Percentiles rank a stretch among this genome's conserved stretches.
Conservation (phyloP, 2,329 filamentous ascomycete species). For the Aspergillus sp. region DNA sequence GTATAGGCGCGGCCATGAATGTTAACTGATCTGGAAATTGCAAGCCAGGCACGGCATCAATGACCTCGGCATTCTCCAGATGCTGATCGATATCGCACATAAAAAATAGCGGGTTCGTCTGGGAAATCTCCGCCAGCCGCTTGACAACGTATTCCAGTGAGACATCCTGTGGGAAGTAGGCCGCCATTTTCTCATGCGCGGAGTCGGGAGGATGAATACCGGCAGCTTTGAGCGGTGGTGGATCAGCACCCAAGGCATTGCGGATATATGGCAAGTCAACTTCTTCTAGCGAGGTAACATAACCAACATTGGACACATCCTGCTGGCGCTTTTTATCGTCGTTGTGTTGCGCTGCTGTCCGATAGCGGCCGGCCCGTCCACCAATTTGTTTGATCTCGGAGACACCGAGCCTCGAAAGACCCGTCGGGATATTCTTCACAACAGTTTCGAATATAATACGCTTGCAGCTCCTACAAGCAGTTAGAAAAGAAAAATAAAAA, state of each 20-base stretch:
- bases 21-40: slow-evolving; percentile 72
- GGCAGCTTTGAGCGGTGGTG: slow-evolving; percentile 67
- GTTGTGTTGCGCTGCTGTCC: slow-evolving; percentile 62
- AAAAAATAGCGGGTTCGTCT: slow-evolving; percentile 65
- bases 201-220: slow-evolving; percentile 71
- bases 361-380: slow-evolving; percentile 84
- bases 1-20: slow-evolving; percentile 70
- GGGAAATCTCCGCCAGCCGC: slow-evolving; percentile 69
- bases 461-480: slow-evolving; percentile 64
- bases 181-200: slow-evolving; percentile 72
- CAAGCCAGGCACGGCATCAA: slow-evolving; percentile 69
- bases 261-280: slow-evolving; percentile 66
- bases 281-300: slow-evolving; percentile 75
- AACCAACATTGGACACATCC: slow-evolving; percentile 54
- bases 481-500: slow-evolving; percentile 8
- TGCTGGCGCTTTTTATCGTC: slow-evolving; percentile 19
- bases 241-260: slow-evolving; percentile 62
- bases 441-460: slow-evolving; percentile 83
- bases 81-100: slow-evolving; percentile 65
- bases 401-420: slow-evolving; percentile 59
- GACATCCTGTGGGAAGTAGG: slow-evolving; percentile 76
- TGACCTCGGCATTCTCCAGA: slow-evolving; percentile 68
- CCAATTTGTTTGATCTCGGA: slow-evolving; percentile 94
- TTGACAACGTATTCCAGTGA: slow-evolving; percentile 81
- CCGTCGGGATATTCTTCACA: slow-evolving; percentile 67